phyloP scores from a whole-genome alignment of 169 alveolate species.

The Eimeria necatrix region DNA sequence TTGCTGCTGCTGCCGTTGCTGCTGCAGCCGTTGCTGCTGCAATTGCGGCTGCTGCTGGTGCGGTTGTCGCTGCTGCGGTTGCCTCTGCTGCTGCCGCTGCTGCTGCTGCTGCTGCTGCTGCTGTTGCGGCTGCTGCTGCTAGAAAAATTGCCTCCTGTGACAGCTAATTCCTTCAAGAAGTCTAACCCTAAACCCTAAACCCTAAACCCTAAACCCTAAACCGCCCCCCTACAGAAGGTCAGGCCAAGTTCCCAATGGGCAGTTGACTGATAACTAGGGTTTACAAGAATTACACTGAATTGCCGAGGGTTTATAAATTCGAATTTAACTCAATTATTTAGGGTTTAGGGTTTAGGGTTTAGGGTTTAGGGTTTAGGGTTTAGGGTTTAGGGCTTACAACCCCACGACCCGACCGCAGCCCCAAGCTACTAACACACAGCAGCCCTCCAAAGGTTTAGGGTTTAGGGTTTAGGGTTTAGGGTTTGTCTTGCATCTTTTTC shows the following conservation, averaged over 20 bases:
- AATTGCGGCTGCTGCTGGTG: neutral
- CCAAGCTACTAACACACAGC: neutral
- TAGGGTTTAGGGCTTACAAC: neutral
- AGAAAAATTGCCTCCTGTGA: neutral
- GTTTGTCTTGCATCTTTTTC: neutral
- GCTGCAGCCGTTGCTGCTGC: neutral
- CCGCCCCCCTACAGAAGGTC: neutral
- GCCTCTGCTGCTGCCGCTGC: neutral
- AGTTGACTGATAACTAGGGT: neutral
- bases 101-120: neutral
- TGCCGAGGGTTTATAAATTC: neutral
- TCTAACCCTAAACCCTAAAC: neutral
- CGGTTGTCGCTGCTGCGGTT: neutral
- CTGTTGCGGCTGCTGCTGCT: neutral
- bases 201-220: neutral
- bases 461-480: conserved; percentile 10
- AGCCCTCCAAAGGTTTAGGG: neutral
- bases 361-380: neutral
- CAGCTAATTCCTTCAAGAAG: neutral
- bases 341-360: neutral
- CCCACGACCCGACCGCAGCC: neutral
- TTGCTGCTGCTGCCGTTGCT: neutral
- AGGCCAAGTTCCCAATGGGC: neutral
- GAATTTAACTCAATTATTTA: neutral
- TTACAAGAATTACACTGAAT: neutral